These are phyloP conservation scores for Chaetomium fimeti DNA, from an alignment of 495 filamentous ascomycete species.

Conservation along the genomic window DNA sequence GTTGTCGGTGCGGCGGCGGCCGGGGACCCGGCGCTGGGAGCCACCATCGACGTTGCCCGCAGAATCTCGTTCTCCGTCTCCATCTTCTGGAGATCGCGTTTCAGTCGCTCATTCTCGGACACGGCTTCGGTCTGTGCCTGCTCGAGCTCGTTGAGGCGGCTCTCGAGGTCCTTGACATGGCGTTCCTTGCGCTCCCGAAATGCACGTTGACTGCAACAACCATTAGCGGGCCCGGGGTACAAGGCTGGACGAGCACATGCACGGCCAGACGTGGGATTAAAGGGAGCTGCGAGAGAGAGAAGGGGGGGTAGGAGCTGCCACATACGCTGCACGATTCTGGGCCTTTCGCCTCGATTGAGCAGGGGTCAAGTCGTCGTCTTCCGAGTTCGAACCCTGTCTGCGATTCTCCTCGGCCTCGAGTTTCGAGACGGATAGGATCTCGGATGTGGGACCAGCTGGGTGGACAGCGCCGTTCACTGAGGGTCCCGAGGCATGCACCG, in stretches of 20 bases:
- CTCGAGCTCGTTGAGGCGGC: conserved; percentile 74
- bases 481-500: conserved; percentile 17
- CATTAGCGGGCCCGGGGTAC: conserved; percentile 20
- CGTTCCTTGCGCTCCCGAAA: conserved; percentile 96
- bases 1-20: conserved; percentile 36
- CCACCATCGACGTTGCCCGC: conserved; percentile 63
- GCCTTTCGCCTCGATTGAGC: conserved; percentile 87
- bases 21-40: conserved; percentile 30
- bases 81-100: conserved; percentile 74
- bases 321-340: conserved; percentile 95
- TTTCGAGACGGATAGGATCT: conserved; percentile 41
- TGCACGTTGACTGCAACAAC: conserved; percentile 71
- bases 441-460: conserved; percentile 29
- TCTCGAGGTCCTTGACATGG: conserved; percentile 88
- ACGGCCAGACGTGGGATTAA: not conserved
- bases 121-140: conserved; percentile 45
- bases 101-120: conserved; percentile 77
- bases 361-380: conserved; percentile 64
- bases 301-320: conserved; percentile 23
- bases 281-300: not conserved
- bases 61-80: conserved; percentile 92
- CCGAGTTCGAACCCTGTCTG: conserved; percentile 48
- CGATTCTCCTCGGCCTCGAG: conserved; percentile 38
- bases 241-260: not conserved
- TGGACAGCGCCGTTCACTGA: conserved; percentile 34